Base-by-base conservation (phyloP, 108 stramenopile species). In the Stephanodiscus triporus region DNA sequence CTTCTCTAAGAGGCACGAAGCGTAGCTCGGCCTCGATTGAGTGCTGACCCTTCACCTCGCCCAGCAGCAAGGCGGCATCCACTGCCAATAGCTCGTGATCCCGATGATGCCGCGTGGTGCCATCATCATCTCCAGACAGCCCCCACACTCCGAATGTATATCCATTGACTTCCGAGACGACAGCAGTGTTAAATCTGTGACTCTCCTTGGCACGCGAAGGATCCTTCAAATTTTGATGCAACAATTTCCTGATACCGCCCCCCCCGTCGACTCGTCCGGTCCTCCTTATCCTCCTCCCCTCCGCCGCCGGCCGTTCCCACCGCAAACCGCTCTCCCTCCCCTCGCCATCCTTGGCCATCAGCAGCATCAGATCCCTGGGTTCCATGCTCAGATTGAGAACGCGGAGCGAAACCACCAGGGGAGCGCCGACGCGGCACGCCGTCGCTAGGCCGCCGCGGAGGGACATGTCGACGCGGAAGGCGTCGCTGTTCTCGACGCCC, bases 121-220 rank as follows among this genome's bases (percentile, higher is more conserved):
- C 89, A 81, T 89, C 88, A 58, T 90, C 88, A 53, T 88, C 87
- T 27, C 82, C 85, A 6, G 76, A 79, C 7, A 91, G 76, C 19
- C 90, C 90, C 88, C 87, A 89, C 10, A 88, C 88, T 24, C 89
- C 88, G 82, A 93, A 91, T 11, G 84, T 88, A 68, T 89, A 91
- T 2, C 89, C 91, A 75, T 87, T 81, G 0, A 86, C 84, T 56
- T 89, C 88, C 14, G 87, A 85, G 9, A 92, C 88, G 27, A 92
- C 82, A 16, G 88, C 88, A 23, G 87, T 81, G 68, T 89, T 89
- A 36, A 88, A 86, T 37, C 65, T 45, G 38, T 79, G 60, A 61
- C 79, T 78, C 49, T 58, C 66, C 63, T 68, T 77, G 19, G 57
- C 43, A 49, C n/a, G 34, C 57, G 19, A 45, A 54, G 40, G 54